Percentiles rank a stretch among this genome's conserved stretches.
phyloP scores from a whole-genome alignment of 2,329 filamentous ascomycete species.

The Setomelanomma holmii region DNA sequence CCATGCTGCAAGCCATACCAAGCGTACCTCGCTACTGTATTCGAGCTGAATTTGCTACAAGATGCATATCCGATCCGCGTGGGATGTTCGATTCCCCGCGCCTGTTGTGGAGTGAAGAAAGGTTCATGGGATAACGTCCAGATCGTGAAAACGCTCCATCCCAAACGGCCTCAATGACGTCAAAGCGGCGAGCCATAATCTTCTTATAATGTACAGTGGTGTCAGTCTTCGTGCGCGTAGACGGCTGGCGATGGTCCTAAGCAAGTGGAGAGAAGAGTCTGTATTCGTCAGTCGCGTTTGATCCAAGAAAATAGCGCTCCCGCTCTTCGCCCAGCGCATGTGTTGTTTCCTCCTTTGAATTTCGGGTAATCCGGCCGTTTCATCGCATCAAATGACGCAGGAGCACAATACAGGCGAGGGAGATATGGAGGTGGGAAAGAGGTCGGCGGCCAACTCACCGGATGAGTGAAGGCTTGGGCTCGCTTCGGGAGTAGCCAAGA shows the following conservation, averaged over 20 bases:
- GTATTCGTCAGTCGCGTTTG: slow-evolving; percentile 19
- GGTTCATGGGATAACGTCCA: no score
- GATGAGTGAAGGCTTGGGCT: slow-evolving; percentile 83
- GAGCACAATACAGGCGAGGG: background rate
- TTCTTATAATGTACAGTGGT: slow-evolving; percentile 45
- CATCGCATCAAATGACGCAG: no score
- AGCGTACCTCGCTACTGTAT: slow-evolving; percentile 14
- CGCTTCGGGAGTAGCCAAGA: slow-evolving; percentile 94
- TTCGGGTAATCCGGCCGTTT: no score
- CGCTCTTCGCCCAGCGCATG: background rate
- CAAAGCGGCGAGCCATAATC: no score
- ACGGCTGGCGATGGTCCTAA: slow-evolving; percentile 22
- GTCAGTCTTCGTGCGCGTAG: slow-evolving; percentile 17
- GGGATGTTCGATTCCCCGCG: slow-evolving; percentile 16
- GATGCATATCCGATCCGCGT: slow-evolving; percentile 18
- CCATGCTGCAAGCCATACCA: slow-evolving; percentile 19
- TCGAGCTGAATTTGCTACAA: slow-evolving; percentile 25
- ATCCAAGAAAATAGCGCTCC: background rate
- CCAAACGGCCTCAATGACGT: slow-evolving; percentile 6
- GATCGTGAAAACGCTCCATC: slow-evolving; percentile 7
- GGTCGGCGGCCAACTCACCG: slow-evolving; percentile 56
- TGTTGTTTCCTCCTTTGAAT: no score
- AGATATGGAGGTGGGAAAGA: background rate
- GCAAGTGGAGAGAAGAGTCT: slow-evolving; percentile 51
- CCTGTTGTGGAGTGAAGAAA: slow-evolving; percentile 14